Conservation (phyloP, 805 yeast genomes). For the Tetrapisispora pingtungensis region DNA sequence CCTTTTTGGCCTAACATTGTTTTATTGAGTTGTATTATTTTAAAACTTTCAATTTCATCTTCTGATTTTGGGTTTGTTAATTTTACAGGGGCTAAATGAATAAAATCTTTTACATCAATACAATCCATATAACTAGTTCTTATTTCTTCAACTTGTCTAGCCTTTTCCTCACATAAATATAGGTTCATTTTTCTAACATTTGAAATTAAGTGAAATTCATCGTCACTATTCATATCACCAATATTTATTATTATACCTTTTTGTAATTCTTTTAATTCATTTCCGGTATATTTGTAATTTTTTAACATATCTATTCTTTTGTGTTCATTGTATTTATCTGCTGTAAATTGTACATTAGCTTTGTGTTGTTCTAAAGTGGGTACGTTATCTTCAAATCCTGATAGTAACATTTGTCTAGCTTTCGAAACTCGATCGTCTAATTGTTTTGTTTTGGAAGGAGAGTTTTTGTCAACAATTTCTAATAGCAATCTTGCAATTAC, state of each 20-base stretch:
- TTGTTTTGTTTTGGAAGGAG: constrained; percentile 41
- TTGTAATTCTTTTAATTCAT: background rate
- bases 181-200: background rate
- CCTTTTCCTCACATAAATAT: background rate
- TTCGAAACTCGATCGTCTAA: constrained; percentile 48
- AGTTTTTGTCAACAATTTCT: constrained; percentile 43
- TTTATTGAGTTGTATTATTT: constrained; percentile 36
- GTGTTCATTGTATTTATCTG: background rate
- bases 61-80: constrained; percentile 44
- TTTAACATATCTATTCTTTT: background rate
- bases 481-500: constrained; percentile 50
- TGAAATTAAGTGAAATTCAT: background rate
- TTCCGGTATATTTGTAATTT: background rate
- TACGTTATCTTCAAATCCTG: constrained; percentile 43
- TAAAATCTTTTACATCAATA: background rate
- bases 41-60: constrained; percentile 40
- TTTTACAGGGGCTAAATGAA: background rate
- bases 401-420: constrained; percentile 36
- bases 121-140: background rate
- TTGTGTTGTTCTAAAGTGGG: no score
- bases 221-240: background rate
- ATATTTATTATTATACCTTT: background rate
- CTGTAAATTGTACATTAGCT: background rate
- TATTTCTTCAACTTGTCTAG: background rate
- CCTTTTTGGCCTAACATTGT: constrained; percentile 36